Evolutionary conservation across 495 filamentous ascomycete genomes (phyloP), one percentile per base, ranked within the genome.

Genomic region (Chlorociboria aeruginascens): DNA sequence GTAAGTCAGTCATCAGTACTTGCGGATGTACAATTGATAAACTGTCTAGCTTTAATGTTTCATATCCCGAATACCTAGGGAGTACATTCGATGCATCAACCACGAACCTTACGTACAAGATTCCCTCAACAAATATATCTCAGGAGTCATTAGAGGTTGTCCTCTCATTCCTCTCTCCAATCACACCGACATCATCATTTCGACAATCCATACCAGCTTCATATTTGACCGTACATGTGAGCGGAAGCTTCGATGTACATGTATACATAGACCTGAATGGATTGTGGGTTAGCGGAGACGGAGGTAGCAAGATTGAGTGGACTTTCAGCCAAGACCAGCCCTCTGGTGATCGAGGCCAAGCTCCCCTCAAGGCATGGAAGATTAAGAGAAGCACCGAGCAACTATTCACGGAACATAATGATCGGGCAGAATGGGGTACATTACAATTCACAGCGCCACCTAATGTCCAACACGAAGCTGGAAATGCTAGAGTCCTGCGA

Each of bases 221-320:
- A 34, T 97, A 97, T 59, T 48, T 95, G 36, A 83, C 79, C 8
- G 73, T 94, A 32, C 65, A 82, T 57, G 86, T 85, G 16, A 70
- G 78, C 49, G 88, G 86, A 32, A 69, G 68, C 44, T 76, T 82
- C 43, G 74, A 85, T 53, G 69, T 95, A n/a, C 77, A 83, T 60
- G 65, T 97, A 30, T 95, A 94, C 54, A 69, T 93, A 45, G 90
- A 97, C 59, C 53, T 92, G 28, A 89, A 95, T 58, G 90, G 89
- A 1, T 79, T 87, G 61, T 93, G 88, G 90, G 83, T 85, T 36
- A 90, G 81, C 54, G 86, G 85, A 8, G 76, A 89, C 47, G 63
- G 75, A 42, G 77, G 68, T 16, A 85, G 72, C 55, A 65, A 72
- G 41, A 81, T 95, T 37, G 69, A 70, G 36, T 94, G 86, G 88